Evolutionary conservation across 1,284 basidiomycete species (phyloP).

Genomic region (Filobasidium uniguttulatum): DNA sequence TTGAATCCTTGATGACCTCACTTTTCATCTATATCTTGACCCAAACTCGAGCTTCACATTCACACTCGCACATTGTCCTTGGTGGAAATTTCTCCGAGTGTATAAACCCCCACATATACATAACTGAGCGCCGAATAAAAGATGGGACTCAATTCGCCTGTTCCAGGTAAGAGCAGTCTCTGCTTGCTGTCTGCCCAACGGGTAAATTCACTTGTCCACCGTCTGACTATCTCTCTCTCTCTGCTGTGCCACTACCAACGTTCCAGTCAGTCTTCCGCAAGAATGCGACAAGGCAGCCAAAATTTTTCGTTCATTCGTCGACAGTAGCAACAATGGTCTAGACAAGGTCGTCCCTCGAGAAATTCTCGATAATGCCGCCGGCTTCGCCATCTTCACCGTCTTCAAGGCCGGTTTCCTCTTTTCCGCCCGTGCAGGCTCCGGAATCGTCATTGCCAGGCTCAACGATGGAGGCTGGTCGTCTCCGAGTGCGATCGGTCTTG

Average conservation of each 20-base stretch:
- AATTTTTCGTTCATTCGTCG: conserved; percentile 39
- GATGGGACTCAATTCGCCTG: conserved; percentile 1
- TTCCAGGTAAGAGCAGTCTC: not conserved
- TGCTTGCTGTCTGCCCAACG: not conserved
- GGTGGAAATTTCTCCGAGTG: too few relatives aligned
- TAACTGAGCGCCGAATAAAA: not conserved
- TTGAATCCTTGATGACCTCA: too few relatives aligned
- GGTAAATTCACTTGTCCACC: not conserved
- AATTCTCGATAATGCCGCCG: conserved; percentile 34
- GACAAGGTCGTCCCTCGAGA: conserved; percentile 40
- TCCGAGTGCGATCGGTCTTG: conserved; percentile 89
- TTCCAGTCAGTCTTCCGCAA: conserved; percentile 38
- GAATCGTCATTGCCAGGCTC: conserved; percentile 77
- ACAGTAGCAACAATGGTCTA: conserved; percentile 35
- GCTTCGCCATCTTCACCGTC: conserved; percentile 45
- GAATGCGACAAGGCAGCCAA: conserved; percentile 45
- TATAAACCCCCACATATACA: too few relatives aligned
- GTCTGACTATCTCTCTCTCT: conserved; percentile 13
- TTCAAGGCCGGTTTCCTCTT: conserved; percentile 47
- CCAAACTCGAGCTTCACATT: too few relatives aligned
- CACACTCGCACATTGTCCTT: too few relatives aligned
- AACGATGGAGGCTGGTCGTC: conserved; percentile 82
- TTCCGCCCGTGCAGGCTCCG: conserved; percentile 60
- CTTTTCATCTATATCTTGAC: too few relatives aligned
- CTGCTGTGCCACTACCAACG: conserved; percentile 32